Evolutionary conservation across 768 basidiomycete genomes (phyloP), one percentile per base, ranked within the genome.

Genomic region (Neoboletus brunneissimus): DNA sequence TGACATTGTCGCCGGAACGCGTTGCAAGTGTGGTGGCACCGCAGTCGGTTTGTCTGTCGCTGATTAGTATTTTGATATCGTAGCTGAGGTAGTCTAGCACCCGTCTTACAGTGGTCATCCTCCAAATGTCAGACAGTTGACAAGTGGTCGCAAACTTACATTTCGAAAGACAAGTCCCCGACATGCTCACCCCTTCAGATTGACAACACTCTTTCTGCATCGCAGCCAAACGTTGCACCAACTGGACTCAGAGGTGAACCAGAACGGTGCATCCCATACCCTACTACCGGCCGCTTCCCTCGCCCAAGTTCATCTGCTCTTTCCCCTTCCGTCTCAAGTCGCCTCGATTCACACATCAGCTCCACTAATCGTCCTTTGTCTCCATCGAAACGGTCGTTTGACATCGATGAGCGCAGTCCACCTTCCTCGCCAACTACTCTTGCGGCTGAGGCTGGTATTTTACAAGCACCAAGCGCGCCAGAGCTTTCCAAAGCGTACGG

Each of bases 401-500:
- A 67, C 37, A 40, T 50, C 10, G 54, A 53, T 23, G 68, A 70
- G 40, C 49, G 37, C 22, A 71, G 66, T 35, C 44, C 55, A 2
- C 61, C 63, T 11, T 63, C 73, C 42, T 66, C 73, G 2, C 66
- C 73, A 2, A 76, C 80, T 32, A 67, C 82, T 27, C 73, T 80
- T 27, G 79, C 81, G 37, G 77, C 83, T 2, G 82, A 82, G 56
- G 75, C 79, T 31, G 85, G 79, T 54, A 85, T 90, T 43, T 72
- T 90, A 23, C 84, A 82, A 25, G 84, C 81, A 31, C 76, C 82
- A 37, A 78, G 79, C 62, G 80, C 79, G 10, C 82, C 87, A 2
- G 82, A 88, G 20, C 76, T 83, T 20, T 83, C 90, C 42, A 94
- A 91, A 71, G 91, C 87, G 5, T 93, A 91, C 60, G 91, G 91